Conservation (phyloP, 1,139 yeast species). For the Pichia sp. region DNA sequence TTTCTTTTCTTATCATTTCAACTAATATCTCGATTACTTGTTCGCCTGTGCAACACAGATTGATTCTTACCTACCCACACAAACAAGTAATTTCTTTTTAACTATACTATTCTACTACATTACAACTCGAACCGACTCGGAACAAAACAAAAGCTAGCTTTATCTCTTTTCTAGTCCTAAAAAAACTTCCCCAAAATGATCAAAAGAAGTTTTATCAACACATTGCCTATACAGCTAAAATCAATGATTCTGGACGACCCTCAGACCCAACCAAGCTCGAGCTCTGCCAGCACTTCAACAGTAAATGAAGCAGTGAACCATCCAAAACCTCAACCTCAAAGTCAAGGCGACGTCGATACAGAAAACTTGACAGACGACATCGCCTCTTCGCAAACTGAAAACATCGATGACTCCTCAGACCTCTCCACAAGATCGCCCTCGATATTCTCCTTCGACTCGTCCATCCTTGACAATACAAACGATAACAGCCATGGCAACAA, state of each 20-base stretch:
- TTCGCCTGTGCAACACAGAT: background rate
- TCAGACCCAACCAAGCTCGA: background rate
- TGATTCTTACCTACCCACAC: background rate
- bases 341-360: background rate
- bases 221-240: slow-evolving; percentile 19
- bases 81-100: background rate
- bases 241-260: slow-evolving; percentile 13
- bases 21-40: background rate
- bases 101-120: background rate
- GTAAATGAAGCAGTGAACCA: background rate
- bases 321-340: background rate
- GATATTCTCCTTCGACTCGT: slow-evolving; percentile 11
- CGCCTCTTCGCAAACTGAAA: background rate
- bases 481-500: background rate
- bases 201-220: slow-evolving; percentile 20
- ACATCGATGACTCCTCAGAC: slow-evolving; percentile 1
- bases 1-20: slow-evolving; percentile 4
- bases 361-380: background rate
- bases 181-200: slow-evolving; percentile 10
- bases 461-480: slow-evolving; percentile 2
- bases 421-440: background rate
- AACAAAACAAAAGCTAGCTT: background rate
- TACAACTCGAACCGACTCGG: background rate
- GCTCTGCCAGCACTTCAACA: background rate
- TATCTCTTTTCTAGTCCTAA: background rate